Evolutionary conservation across 2,329 filamentous ascomycete genomes (phyloP), one percentile per base, ranked within the genome.

Genomic region (Epicoccum sorghinum): DNA sequence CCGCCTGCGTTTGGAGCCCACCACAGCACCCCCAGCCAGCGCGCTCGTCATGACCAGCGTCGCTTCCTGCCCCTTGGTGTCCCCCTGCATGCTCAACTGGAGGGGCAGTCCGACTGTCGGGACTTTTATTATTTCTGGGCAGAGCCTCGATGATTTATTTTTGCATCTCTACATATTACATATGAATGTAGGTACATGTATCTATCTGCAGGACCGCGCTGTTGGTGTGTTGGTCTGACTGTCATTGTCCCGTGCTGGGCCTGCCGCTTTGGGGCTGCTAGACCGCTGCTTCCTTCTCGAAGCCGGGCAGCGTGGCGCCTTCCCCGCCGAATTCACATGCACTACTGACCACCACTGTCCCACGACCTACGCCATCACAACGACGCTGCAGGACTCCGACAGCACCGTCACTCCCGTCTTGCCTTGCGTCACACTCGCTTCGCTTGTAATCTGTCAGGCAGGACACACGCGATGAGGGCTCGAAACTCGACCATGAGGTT

Each of bases 241-340:
- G 18, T 18, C 18, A 18, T 3, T 18, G 18, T 18, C 18, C 18
- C 18, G 18, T 18, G 18, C 32, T 9, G 32, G 12, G 6, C 23
- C 46, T 58, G 42, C 48, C 46, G 44, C 23, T 43, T 52, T 52
- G 23, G 43, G 44, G 43, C 14, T 42, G 36, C 40, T 37, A 47
- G 38, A 23, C 47, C 30, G 36, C 49, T 44, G 24, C 39, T 41
- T 43, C 48, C 55, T 58, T 43, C 37, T 52, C 29, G 47, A 43
- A 43, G 47, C 41, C 42, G 8, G 33, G 33, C 33, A n/a, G 33
- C 45, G 10, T 52, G 48, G 52, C 56, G 43, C 57, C 40, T 57
- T 52, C 57, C 54, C 53, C 49, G 18, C 57, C 51, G 24, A 27
- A 41, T 46, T 56, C 50, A 57, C 53, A 57, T 51, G 50, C 52